Evolutionary conservation across 495 filamentous ascomycete genomes (phyloP), one percentile per base, ranked within the genome.

Genomic region (Xylaria intraflava): DNA sequence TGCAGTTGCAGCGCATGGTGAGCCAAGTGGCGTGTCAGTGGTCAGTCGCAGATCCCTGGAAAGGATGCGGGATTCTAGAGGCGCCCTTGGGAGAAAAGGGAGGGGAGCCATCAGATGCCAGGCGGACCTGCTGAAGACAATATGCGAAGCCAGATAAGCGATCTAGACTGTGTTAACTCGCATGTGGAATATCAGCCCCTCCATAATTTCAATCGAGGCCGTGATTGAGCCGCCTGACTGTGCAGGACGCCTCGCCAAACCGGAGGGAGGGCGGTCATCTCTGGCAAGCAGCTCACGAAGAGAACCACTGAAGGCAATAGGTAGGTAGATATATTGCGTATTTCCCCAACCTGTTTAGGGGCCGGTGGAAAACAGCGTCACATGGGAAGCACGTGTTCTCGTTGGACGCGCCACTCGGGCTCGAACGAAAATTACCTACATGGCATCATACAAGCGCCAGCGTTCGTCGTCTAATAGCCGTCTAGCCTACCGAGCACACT

Each of bases 381-480:
- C 17, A n/a, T 38, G 16, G 45, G 52, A 16, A 33, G 42, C 45
- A 35, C 24, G 24, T 45, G 54, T 59, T 55, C 49, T 51, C 46
- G 57, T 55, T 30, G 24, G 55, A 52, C 52, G 51, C 38, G 17
- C 57, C 40, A 40, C 14, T 46, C 59, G 52, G 38, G 58, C 24
- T 17, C 17, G 11, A 17, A 55, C 46, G 30, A 54, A 47, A 41
- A 55, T 19, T 1, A 24, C 6, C 27, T 24, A 24, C 6, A 36
- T 24, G 9, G 26, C 44, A 51, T 41, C 19, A 22, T 31, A 22
- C 31, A 49, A 49, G 26, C 33, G 49, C 20, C 50, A 47, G 41
- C 53, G 57, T 51, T 64, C 55, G 56, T 61, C 63, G 64, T 59
- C 43, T 47, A 31, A 14, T 10, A 17, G n/a, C n/a, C n/a, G n/a